phyloP scores from a whole-genome alignment of 1,284 basidiomycete species.

The Rhodotorula sp. region DNA sequence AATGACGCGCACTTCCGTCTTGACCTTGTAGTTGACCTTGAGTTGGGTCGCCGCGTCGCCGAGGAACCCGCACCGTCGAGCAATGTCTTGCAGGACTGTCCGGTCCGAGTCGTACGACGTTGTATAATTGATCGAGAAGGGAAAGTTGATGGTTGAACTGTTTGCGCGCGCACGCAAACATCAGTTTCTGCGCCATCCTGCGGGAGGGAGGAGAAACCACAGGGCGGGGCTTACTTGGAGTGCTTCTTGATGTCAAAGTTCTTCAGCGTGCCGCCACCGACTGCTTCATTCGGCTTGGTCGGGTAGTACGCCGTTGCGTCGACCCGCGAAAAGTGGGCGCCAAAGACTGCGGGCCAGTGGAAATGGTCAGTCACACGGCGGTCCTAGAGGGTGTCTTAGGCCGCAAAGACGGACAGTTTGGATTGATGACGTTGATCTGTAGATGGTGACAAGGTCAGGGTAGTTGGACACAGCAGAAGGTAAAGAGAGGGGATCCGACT shows the following conservation, averaged over 20 bases:
- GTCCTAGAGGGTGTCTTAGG: too few relatives aligned
- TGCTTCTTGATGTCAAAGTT: constrained; percentile 41
- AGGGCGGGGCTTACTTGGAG: constrained; percentile 32
- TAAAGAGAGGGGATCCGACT: neutral
- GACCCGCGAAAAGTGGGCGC: constrained; percentile 40
- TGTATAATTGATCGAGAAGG: constrained; percentile 43
- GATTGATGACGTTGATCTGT: constrained; percentile 44
- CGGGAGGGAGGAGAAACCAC: constrained; percentile 1
- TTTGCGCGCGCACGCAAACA: neutral
- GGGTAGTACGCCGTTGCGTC: constrained; percentile 43
- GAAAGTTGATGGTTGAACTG: constrained; percentile 44
- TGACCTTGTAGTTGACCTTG: constrained; percentile 45
- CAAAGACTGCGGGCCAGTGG: constrained; percentile 41
- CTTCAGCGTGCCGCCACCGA: constrained; percentile 43
- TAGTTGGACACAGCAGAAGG: too few relatives aligned
- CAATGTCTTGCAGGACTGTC: constrained; percentile 44
- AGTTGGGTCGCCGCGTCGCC: constrained; percentile 32
- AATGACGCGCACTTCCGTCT: constrained; percentile 42
- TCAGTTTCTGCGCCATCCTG: constrained; percentile 4
- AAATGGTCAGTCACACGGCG: neutral
- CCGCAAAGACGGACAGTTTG: constrained; percentile 36
- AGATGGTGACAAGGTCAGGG: neutral
- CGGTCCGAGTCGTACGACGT: constrained; percentile 42
- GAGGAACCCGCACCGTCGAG: constrained; percentile 44
- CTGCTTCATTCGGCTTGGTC: constrained; percentile 29